Base-by-base conservation (phyloP, 2,329 filamentous ascomycete species). In the Thyridium curvatum region DNA sequence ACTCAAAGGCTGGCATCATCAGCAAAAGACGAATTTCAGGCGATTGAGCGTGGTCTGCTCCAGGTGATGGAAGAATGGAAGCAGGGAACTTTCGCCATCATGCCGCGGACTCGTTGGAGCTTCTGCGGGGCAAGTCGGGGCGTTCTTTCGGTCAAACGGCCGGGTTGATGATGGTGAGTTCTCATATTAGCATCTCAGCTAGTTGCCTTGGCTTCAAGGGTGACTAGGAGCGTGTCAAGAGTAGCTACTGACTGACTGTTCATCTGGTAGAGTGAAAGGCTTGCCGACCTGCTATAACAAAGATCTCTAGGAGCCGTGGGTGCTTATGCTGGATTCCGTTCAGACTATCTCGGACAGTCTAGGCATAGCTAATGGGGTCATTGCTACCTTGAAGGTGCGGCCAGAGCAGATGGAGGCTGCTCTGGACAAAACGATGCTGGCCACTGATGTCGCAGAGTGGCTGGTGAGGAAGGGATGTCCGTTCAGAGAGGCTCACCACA, bases 251-350 rank as follows among this genome's bases (percentile, higher is more conserved):
- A n/a, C 21, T 26, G 10, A 26, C 21, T 26, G 10, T 6, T 26
- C 21, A 26, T 26, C 21, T 26, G 21, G 6, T 26, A 26, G 21
- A 26, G 21, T 67, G 39, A 75, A 76, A 59, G 84, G 84, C 40
- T 75, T 93, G 18, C 85, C 86, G 2, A 84, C 77, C 32, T 88
- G 84, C 3, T 94, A 94, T 70, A 91, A 94, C 70, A 94, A 94
- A 65, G 87, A 94, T 60, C 64, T 94, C n/a, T 87, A 95, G 63
- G 88, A 94, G 65, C 83, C 79, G 42, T 82, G 86, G 45, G 84
- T 94, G 69, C 83, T 84, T n/a, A 79, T 94, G 65, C 76, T 94
- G 35, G 86, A 94, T 60, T 78, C 82, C 58, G 77, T 90, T 61
- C 86, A 89, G 72, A 91, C 86, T 6, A 73, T 93, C 45, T 75